Evolutionary conservation across 768 basidiomycete genomes (phyloP), one percentile per base, ranked within the genome.

Genomic region (Tricholoma sp.): DNA sequence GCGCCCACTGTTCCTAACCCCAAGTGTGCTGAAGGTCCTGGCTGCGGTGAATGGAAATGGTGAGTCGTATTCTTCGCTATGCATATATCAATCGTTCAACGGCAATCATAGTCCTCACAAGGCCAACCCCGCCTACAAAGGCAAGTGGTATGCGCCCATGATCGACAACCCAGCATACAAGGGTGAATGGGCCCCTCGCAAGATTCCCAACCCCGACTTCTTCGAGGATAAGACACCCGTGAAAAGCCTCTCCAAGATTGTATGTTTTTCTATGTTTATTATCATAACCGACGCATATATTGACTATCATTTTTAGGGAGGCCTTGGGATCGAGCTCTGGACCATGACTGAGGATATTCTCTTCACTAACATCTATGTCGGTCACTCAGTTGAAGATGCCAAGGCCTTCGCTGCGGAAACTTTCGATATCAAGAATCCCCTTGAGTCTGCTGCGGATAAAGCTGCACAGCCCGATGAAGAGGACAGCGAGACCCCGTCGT

Each of bases 141-240:
- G 97, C 79, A 95, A 94, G 72, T 99, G 97, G 97, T 88, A 83
- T 52, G 84, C 95, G 14, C 94, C 96, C 57, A 80, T 88, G 80
- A 91, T 98, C 67, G 88, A 94, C 75, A 98, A 99, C 83, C 97
- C 97, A 16, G 94, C 75, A 43, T 99, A 98, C 88, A 96, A 90
- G 74, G 97, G 97, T 66, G 79, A 83, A 59, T 99, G 97, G 97
- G 79, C 85, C 34, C 91, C 97, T 52, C 84, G 86, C 64, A 86
- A 91, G 84, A 94, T 99, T 64, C 52, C 85, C 68, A 98, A 98
- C 83, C 91, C 95, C 11, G 76, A 76, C 67, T 97, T 79, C 83
- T 99, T 90, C 72, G 91, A 96, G 75, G 97, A 98, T 70, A 70
- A 76, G 54, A 82, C 76, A 55, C 94, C 94, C 5, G 81, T 92